Evolutionary conservation across 768 basidiomycete genomes (phyloP).

Genomic region (Amanita rimosa): DNA sequence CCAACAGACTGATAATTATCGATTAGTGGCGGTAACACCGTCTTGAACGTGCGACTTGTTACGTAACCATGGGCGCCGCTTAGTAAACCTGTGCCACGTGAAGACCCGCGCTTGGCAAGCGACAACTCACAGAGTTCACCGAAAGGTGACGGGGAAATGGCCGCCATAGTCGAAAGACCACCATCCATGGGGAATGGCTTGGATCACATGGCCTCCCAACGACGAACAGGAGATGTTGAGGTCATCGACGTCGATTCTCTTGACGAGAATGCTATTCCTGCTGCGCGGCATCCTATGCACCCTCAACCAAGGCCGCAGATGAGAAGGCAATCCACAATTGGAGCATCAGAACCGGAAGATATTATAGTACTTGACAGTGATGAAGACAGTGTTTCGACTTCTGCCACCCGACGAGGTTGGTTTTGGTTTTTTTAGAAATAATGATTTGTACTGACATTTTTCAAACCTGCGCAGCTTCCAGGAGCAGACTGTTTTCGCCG

Average conservation of each 20-base stretch:
- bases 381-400: background rate
- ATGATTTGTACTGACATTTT: background rate
- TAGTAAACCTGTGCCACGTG: slow-evolving; percentile 1
- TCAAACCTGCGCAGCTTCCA: slow-evolving; percentile 3
- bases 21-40: too few species aligned
- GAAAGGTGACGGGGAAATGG: background rate
- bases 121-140: background rate
- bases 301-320: slow-evolving; percentile 2
- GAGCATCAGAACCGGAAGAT: background rate
- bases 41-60: too few species aligned
- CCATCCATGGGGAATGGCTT: background rate
- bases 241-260: slow-evolving; percentile 33
- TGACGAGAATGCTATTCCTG: slow-evolving; percentile 15
- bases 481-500: slow-evolving; percentile 27
- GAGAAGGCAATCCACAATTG: background rate
- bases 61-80: background rate
- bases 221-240: slow-evolving; percentile 18
- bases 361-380: slow-evolving; percentile 3
- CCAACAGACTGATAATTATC: too few species aligned
- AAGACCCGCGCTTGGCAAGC: background rate
- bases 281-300: background rate
- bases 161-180: slow-evolving; percentile 5
- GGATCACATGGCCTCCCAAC: background rate
- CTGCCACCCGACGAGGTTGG: background rate
- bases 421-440: background rate